Evolutionary conservation across 257 asterid species (phyloP).

Genomic region (Plantago ovata): DNA sequence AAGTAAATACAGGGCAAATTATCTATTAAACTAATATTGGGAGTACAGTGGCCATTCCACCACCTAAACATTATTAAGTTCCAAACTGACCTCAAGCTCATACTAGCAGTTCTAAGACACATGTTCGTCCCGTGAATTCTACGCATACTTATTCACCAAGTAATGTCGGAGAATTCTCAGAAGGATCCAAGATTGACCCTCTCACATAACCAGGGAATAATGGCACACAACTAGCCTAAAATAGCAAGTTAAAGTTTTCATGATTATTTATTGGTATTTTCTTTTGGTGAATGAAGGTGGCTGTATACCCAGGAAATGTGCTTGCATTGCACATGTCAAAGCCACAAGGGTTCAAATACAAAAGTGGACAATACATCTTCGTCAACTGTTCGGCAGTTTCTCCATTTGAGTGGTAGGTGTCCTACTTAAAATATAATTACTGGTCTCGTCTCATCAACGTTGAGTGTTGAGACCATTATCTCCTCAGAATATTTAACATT

Average conservation of each 20-base stretch:
- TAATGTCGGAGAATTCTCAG: no score
- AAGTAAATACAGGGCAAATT: no score
- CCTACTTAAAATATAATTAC: background rate
- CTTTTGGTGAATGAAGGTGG: constrained; percentile 37
- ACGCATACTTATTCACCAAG: no score
- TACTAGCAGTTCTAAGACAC: no score
- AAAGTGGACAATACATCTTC: constrained; percentile 65
- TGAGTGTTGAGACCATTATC: no score
- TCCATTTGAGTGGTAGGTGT: constrained; percentile 58
- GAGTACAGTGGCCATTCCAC: no score
- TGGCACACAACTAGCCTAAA: background rate
- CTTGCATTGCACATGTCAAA: constrained; percentile 65
- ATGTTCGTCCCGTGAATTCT: no score
- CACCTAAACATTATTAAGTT: no score
- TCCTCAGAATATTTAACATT: no score
- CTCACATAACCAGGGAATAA: background rate
- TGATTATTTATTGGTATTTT: background rate
- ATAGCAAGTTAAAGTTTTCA: background rate
- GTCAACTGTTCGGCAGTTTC: constrained; percentile 69
- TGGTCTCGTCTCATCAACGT: no score
- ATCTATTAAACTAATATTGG: no score
- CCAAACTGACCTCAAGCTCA: no score
- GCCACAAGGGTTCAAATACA: constrained; percentile 69
- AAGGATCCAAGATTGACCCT: background rate
- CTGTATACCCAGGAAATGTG: constrained; percentile 70